Percentiles rank a stretch among this genome's conserved stretches.
Conservation (phyloP, 1,284 basidiomycete genomes). For the Ustilago nuda region DNA sequence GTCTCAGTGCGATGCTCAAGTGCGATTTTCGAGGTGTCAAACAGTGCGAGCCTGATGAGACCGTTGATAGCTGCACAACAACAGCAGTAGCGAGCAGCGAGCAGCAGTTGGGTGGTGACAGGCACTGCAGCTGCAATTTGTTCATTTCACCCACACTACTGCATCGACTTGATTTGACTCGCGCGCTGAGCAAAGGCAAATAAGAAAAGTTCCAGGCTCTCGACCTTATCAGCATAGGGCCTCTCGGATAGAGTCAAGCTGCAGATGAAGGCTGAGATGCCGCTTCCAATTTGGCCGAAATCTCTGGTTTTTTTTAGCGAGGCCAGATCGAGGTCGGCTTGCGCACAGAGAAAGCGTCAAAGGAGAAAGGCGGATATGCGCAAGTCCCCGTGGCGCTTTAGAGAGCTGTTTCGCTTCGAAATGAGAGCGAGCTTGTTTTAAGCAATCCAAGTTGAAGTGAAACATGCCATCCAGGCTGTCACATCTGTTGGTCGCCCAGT, state of each 20-base stretch:
- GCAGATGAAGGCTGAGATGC: neutral
- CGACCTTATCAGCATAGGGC: neutral
- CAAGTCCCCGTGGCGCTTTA: neutral
- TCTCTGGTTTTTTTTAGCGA: too few relatives aligned
- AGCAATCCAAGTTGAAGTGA: neutral
- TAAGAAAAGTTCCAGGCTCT: neutral
- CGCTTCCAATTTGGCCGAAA: neutral
- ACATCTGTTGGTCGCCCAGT: too few relatives aligned
- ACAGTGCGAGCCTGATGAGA: neutral
- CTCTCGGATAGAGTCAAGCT: neutral
- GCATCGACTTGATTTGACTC: neutral
- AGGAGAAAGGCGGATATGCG: slow-evolving; percentile 2
- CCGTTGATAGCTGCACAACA: neutral
- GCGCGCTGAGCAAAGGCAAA: neutral
- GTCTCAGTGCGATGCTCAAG: too few relatives aligned
- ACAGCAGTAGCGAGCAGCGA: too few relatives aligned
- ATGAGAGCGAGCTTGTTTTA: neutral
- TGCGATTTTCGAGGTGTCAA: neutral
- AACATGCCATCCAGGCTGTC: too few relatives aligned
- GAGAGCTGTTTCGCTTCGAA: slow-evolving; percentile 4
- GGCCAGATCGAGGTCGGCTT: neutral
- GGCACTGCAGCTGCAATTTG: neutral
- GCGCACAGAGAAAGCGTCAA: neutral
- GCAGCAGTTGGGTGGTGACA: neutral
- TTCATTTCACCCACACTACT: neutral